A percentile compares a stretch with the other conserved stretches of the same genome.
phyloP scores from a whole-genome alignment of 2,329 filamentous ascomycete species.

The Alternaria sp. region DNA sequence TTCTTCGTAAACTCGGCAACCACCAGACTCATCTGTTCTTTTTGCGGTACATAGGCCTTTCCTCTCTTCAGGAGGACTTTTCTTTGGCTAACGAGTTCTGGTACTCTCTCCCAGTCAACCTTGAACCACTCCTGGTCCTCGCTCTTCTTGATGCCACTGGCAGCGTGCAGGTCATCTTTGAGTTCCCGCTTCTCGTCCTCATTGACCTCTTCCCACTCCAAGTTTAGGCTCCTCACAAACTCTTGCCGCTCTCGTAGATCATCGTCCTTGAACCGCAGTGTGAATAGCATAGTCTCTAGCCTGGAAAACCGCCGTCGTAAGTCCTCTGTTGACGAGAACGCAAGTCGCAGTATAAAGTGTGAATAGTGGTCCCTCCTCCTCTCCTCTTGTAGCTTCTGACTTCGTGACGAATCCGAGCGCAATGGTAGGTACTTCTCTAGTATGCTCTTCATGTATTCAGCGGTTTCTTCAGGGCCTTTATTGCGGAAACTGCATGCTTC shows the following conservation, averaged over 20 bases:
- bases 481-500: slow-evolving; percentile 97
- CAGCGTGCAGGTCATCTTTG: slow-evolving; percentile 64
- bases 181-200: slow-evolving; percentile 81
- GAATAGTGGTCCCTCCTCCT: slow-evolving; percentile 96
- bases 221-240: slow-evolving; percentile 78
- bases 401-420: slow-evolving; percentile 73
- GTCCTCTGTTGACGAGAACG: slow-evolving; percentile 91
- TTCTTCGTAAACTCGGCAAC: slow-evolving; percentile 82
- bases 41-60: slow-evolving; percentile 88
- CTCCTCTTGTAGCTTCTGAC: slow-evolving; percentile 69
- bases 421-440: slow-evolving; percentile 88
- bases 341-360: slow-evolving; percentile 93
- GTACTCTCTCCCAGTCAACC: slow-evolving; percentile 92
- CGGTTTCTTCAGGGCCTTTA: slow-evolving; percentile 81
- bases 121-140: slow-evolving; percentile 95
- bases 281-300: slow-evolving; percentile 89
- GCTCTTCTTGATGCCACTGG: slow-evolving; percentile 60
- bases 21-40: slow-evolving; percentile 89
- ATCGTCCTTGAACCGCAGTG: slow-evolving; percentile 80
- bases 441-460: slow-evolving; percentile 81
- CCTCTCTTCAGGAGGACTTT: slow-evolving; percentile 77
- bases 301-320: slow-evolving; percentile 84
- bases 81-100: slow-evolving; percentile 82
- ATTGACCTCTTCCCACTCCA: slow-evolving; percentile 84
- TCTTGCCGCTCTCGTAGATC: slow-evolving; percentile 73